phyloP scores from a whole-genome alignment of 2,329 filamentous ascomycete genomes.

The Fusarium veterinarium region DNA sequence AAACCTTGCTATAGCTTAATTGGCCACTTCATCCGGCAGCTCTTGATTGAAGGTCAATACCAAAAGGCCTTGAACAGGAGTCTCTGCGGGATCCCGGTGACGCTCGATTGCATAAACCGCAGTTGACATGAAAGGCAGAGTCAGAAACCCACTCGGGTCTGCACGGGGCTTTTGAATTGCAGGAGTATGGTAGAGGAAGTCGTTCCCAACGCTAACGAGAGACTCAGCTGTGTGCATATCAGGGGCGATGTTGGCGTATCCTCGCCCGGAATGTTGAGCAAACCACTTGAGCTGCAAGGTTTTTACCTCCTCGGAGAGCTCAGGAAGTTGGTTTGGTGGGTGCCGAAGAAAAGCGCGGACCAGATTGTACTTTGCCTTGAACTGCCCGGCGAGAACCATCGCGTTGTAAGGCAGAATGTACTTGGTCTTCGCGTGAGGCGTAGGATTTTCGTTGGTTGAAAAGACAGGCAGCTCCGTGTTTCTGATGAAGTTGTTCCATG shows the following conservation, averaged over 20 bases:
- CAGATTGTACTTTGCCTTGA: background rate
- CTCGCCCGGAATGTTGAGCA: background rate
- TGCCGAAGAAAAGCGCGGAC: background rate
- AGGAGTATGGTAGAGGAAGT: background rate
- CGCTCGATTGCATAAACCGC: conserved; percentile 15
- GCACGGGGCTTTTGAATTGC: conserved; percentile 24
- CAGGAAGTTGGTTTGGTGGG: background rate
- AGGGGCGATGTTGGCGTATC: background rate
- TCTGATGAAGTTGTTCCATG: conserved; percentile 42
- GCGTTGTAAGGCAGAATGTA: background rate
- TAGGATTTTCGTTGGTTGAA: background rate
- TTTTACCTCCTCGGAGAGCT: background rate
- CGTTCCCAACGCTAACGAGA: background rate
- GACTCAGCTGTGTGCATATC: background rate
- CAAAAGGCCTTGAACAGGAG: conserved; percentile 11
- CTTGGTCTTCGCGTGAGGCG: background rate
- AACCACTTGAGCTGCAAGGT: background rate
- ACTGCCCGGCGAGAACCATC: background rate
- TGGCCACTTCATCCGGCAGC: background rate
- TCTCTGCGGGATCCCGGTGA: conserved; percentile 12
- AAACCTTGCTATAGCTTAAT: background rate
- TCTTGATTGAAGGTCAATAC: conserved; percentile 17
- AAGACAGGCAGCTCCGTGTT: conserved; percentile 18
- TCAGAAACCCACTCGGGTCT: conserved; percentile 27
- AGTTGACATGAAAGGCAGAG: conserved; percentile 33